Percentiles rank a stretch among this genome's conserved stretches.
phyloP scores from a whole-genome alignment of 495 filamentous ascomycete genomes.

The Achaetomiella virescens region DNA sequence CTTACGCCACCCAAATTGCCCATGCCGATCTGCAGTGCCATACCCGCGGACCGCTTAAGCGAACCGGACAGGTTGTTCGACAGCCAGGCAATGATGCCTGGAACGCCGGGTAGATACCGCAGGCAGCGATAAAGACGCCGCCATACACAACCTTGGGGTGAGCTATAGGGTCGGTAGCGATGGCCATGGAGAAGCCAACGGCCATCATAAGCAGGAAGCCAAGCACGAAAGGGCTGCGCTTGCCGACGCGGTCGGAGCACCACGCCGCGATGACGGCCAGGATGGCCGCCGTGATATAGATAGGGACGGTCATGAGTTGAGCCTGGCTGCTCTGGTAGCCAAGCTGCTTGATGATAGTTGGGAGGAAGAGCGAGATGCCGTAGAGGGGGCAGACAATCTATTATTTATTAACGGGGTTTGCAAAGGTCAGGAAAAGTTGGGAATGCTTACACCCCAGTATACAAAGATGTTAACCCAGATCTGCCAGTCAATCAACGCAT shows the following conservation, averaged over 20 bases:
- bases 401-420: constrained; percentile 29
- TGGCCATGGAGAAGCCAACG: constrained; percentile 60
- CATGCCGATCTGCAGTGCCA: constrained; percentile 69
- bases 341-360: constrained; percentile 50
- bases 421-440: background rate
- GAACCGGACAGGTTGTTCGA: constrained; percentile 64
- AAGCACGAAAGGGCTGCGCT: constrained; percentile 59
- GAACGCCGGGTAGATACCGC: constrained; percentile 55
- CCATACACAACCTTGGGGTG: constrained; percentile 64
- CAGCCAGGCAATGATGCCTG: constrained; percentile 66
- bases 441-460: constrained; percentile 42
- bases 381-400: constrained; percentile 63
- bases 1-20: constrained; percentile 62
- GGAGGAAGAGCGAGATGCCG: constrained; percentile 65
- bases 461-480: constrained; percentile 62
- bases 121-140: constrained; percentile 65
- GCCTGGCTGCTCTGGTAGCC: constrained; percentile 59
- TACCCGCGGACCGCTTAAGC: constrained; percentile 65
- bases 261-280: constrained; percentile 54
- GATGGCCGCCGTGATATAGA: constrained; percentile 62
- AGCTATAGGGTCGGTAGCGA: constrained; percentile 29
- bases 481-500: constrained; percentile 67
- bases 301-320: constrained; percentile 65
- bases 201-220: constrained; percentile 52
- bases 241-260: constrained; percentile 53